Evolutionary conservation across 345 rosid genomes (phyloP), one percentile per base, ranked within the genome.

Genomic region (Murraya paniculata): DNA sequence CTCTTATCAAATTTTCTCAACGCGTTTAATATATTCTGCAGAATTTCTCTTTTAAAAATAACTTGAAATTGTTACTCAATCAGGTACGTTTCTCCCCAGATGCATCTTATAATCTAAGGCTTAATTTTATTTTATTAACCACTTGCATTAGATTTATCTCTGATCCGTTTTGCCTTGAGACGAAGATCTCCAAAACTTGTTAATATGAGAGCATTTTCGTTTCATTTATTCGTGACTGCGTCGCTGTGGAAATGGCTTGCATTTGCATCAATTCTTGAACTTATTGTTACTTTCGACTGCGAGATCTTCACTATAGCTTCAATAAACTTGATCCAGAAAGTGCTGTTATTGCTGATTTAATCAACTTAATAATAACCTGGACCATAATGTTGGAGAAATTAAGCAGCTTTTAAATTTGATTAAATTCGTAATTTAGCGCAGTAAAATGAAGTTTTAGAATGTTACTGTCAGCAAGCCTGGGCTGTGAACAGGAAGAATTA

Each of bases 21-120:
- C 61, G 73, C 62, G 48, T 72, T 33, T 71, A 7, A 24, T 19
- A 19, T 28, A 60, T 60, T 25, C 45, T 58, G 14, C 31, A 28
- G 75, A 80, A 24, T 21, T 38, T 60, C 25, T 72, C 9, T 27
- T 56, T 28, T 4, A 2, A 60, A 13, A 75, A 19, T 28, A 16
- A 25, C 28, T 53, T 53, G 22, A 53, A 59, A 28, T 68, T 67
- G 48, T 16, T 71, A 60, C 28, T 21, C 48, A 18, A 25, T 35
- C 73, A 82, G 84, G 84, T 82, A 74, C 59, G 48, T 61, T 9
- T 55, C 31, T 35, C 28, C 65, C 36, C 48, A 21, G 60, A 30
- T 64, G 59, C 58, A 30, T 62, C 39, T 72, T 48, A 9, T 27
- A 59, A 38, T 41, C 9, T 48, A 22, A 21, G 14, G 14, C 65